A percentile compares a stretch with the other conserved stretches of the same genome.
These are phyloP conservation scores for Gastrolobium bilobum DNA, from an alignment of 306 rosid species.

Conservation along the genomic window DNA sequence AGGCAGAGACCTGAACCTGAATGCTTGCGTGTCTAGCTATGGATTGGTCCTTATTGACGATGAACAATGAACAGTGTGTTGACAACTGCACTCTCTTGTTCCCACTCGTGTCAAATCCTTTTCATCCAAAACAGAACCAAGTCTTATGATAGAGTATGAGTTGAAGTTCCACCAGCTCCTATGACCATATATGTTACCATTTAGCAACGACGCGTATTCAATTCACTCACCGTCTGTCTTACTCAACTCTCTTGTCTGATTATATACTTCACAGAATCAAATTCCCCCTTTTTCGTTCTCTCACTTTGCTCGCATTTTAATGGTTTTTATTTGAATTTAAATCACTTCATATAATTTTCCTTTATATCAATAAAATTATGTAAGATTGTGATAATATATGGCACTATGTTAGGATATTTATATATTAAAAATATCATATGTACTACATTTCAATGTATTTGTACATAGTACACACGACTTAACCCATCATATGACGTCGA, in stretches of 20 bases:
- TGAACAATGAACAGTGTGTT: slow-evolving; percentile 31
- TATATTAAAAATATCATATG: neutral
- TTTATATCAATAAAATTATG: neutral
- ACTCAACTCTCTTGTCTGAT: neutral
- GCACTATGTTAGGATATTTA: neutral
- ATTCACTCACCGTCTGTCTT: too few relatives aligned
- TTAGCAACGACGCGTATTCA: neutral
- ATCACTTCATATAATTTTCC: neutral
- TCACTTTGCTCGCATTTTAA: too few relatives aligned
- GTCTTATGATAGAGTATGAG: neutral
- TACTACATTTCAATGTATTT: neutral
- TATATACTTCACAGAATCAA: too few relatives aligned
- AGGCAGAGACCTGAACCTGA: neutral
- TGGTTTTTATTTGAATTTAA: slow-evolving; percentile 14
- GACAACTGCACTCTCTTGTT: slow-evolving; percentile 34
- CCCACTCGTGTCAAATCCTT: slow-evolving; percentile 23
- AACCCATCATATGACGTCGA: slow-evolving; percentile 36
- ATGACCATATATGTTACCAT: neutral
- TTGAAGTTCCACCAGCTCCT: neutral
- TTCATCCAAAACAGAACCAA: slow-evolving; percentile 15
- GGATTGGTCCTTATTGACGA: neutral
- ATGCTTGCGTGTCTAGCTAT: slow-evolving; percentile 39
- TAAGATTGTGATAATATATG: neutral
- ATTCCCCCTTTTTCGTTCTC: too few relatives aligned
- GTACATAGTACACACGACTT: neutral